Percentiles rank a stretch among this genome's conserved stretches.
Conservation (phyloP, 306 rosid genomes). For the Cicer judaicum region DNA sequence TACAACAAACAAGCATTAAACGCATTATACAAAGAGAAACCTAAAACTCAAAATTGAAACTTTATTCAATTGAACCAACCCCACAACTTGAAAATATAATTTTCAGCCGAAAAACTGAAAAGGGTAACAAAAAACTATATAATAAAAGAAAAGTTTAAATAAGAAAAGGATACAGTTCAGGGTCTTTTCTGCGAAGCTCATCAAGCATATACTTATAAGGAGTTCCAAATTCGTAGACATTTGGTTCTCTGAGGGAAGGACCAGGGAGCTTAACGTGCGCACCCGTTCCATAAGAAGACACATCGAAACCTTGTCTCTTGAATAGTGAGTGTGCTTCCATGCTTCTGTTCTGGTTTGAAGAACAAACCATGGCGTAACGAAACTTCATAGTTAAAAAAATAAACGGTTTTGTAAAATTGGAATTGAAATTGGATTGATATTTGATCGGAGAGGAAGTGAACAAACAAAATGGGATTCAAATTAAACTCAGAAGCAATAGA, state of each 20-base stretch:
- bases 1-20: neutral
- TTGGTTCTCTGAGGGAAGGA: constrained; percentile 94
- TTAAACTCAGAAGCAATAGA: neutral
- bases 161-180: constrained; percentile 74
- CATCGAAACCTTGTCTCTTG: constrained; percentile 85
- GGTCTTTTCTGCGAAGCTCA: constrained; percentile 87
- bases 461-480: neutral
- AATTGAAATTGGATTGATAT: neutral
- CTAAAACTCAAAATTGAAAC: neutral
- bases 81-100: neutral
- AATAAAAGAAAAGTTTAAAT: neutral
- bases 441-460: neutral
- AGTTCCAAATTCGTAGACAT: constrained; percentile 92
- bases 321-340: constrained; percentile 94
- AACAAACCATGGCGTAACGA: constrained; percentile 92
- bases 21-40: neutral
- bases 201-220: constrained; percentile 92
- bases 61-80: neutral
- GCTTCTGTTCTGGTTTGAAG: constrained; percentile 95
- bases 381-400: constrained; percentile 49
- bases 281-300: constrained; percentile 86
- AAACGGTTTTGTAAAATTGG: neutral
- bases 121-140: neutral
- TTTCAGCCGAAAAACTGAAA: constrained; percentile 5
- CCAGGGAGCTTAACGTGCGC: constrained; percentile 98